These are phyloP conservation scores for Diaporthe destruens DNA, from an alignment of 2,329 filamentous ascomycete genomes.

Conservation along the genomic window DNA sequence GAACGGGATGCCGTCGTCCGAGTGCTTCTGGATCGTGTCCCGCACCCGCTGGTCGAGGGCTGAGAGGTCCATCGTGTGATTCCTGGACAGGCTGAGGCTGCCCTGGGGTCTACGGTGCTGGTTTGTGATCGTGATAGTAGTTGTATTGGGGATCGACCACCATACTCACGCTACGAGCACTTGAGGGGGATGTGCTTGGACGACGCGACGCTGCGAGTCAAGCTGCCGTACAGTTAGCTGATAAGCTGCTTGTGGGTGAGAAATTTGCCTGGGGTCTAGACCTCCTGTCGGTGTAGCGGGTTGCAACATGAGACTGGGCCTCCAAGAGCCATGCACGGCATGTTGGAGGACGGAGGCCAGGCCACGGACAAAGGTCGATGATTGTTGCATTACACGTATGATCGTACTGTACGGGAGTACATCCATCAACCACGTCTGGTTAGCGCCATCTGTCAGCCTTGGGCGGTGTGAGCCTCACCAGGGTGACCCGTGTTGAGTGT, in stretches of 20 bases:
- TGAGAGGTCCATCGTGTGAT: constrained; percentile 38
- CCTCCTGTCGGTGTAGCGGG: neutral
- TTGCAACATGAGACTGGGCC: neutral
- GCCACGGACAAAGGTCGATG: constrained; percentile 3
- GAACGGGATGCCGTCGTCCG: constrained; percentile 73
- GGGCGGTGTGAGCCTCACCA: constrained; percentile 6
- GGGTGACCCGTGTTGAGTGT: neutral
- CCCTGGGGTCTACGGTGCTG: constrained; percentile 4
- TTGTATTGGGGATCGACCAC: constrained; percentile 7
- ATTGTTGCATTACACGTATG: constrained; percentile 7
- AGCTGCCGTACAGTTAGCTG: no score
- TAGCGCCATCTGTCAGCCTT: constrained; percentile 17
- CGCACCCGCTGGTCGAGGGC: constrained; percentile 40
- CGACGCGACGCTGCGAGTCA: constrained; percentile 38
- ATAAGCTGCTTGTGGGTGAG: constrained; percentile 9
- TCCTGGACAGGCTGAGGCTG: no score
- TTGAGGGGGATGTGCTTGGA: constrained; percentile 37
- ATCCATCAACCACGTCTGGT: neutral
- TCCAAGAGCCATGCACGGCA: neutral
- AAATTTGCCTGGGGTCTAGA: neutral
- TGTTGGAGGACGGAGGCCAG: no score
- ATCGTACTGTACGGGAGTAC: neutral
- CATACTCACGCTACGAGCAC: no score
- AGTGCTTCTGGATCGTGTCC: constrained; percentile 38
- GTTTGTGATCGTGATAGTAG: no score